Evolutionary conservation across 257 asterid species (phyloP), one percentile per base, ranked within the genome.

Genomic region (Anisodus tanguticus): DNA sequence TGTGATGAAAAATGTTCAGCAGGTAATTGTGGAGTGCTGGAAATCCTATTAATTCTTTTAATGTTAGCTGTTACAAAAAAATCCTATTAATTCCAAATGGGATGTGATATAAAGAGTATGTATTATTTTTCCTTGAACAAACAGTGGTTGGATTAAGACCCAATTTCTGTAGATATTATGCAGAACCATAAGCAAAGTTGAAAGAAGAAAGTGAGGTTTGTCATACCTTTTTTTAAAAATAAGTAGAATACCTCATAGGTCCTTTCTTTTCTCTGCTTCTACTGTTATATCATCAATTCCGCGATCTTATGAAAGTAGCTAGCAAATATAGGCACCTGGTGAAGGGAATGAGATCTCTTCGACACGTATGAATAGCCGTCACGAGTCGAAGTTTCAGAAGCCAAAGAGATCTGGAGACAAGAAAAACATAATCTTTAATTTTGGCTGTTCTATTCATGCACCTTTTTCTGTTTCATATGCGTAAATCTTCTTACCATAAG

Each of bases 1-100:
- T 77, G 64, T 74, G 83, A 54, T 83, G 49, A 83, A 83, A 83
- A 71, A 58, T 72, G 71, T 71, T 22, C 76, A 79, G 68, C 86
- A 74, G 86, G 86, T 83, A 35, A 35, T 74, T 22, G 16, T 77
- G 63, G 59, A 45, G n/a, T n/a, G 17, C 6, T 51, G 59, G 7
- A 11, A 51, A 6, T 77, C n/a, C 26, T 51, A 51, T 26, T 77
- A 0, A 31, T 31, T 31, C 35, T 31, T 31, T 31, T 31, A 31
- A 31, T 31, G 35, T 31, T 31, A 31, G 2, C 35, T 31, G 35
- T 31, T 31, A 31, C 35, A 31, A 31, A 31, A 31, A 31, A 31
- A 31, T 74, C 22, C 43, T 74, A 43, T 19, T 74, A 13, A 22
- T 51, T 31, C 35, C 35, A 31, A 31, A 31, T 31, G 35, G 35